Base-by-base conservation (phyloP, 352 stramenopile genomes). In the Globisporangium heterothallicum region DNA sequence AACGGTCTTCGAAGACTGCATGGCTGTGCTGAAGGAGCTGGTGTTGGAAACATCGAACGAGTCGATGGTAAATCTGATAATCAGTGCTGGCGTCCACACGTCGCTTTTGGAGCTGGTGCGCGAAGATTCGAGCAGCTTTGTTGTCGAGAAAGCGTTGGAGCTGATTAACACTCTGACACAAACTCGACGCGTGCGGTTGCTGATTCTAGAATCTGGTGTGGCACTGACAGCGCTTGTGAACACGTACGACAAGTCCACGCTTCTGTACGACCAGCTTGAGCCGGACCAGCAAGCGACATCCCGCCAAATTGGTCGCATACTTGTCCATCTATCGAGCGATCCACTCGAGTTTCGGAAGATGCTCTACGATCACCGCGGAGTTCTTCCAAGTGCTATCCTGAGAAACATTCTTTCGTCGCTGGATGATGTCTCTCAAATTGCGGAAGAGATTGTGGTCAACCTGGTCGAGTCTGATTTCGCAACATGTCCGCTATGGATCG, bases 391-490 rank as follows among this genome's bases (percentile, higher is more conserved):
- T 19, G 63, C 74, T 12, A 85, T 92, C 50, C 59, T 92, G 14
- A 34, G 68, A 26, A 92, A 89, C 51, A 71, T 92, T 16, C 49
- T 91, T 27, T 84, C 78, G 6, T 35, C 68, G 4, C 41, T 63
- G 9, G 62, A 69, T 2, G 69, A 82, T 16, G 74, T 91, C 4
- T 68, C 77, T 4, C 53, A 70, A 14, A 84, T 66, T 6, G 82
- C 82, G 0, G 82, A 91, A 53, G 70, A 86, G 40, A 84, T 91
- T 10, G 74, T 91, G 4, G 54, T 82, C 13, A 85, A 86, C 34
- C 71, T 92, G 8, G 82, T 91, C 13, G 77, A 86, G 49, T 87
- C 78, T 12, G 82, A 92, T 50, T 92, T 89, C 44, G 76, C 79
- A 12, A 90, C 78, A 25, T 92, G 82, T 42, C 82, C 82, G 7